Conservation (phyloP, 805 yeast species). For the Komagataella kurtzmanii region DNA sequence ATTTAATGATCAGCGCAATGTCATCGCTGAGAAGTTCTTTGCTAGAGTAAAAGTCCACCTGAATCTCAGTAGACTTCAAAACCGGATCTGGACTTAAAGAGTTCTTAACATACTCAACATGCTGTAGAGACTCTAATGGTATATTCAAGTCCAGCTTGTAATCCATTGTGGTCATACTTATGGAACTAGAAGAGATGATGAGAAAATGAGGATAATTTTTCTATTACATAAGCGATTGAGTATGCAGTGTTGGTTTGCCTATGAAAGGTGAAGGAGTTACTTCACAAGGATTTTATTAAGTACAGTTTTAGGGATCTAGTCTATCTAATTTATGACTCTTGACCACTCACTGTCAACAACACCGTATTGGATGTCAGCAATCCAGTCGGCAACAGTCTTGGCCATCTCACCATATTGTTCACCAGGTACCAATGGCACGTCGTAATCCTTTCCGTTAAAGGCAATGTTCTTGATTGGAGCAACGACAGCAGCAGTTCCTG, state of each 20-base stretch:
- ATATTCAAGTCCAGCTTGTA: neutral
- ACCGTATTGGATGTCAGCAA: conserved; percentile 85
- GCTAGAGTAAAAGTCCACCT: neutral
- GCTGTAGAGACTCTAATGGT: neutral
- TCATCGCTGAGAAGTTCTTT: neutral
- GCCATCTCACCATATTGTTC: conserved; percentile 73
- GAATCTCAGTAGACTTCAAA: neutral
- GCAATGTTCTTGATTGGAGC: conserved; percentile 86
- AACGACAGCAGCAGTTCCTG: conserved; percentile 97
- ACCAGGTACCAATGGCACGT: conserved; percentile 72
- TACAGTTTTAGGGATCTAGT: neutral
- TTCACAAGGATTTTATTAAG: neutral
- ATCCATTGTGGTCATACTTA: neutral
- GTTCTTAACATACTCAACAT: neutral
- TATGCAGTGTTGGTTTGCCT: no score
- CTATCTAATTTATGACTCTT: conserved; percentile 12
- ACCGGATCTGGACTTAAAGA: neutral
- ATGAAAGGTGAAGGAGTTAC: no score
- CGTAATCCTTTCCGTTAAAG: conserved; percentile 58
- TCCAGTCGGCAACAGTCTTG: conserved; percentile 70
- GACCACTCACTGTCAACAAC: conserved; percentile 52
- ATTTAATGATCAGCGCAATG: conserved; percentile 26
- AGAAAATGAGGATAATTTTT: neutral
- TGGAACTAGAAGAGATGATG: neutral
- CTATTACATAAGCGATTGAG: neutral